Percentiles rank a stretch among this genome's conserved stretches.
Conservation (phyloP, 2,329 filamentous ascomycete species). For the Corynespora cassiicola region DNA sequence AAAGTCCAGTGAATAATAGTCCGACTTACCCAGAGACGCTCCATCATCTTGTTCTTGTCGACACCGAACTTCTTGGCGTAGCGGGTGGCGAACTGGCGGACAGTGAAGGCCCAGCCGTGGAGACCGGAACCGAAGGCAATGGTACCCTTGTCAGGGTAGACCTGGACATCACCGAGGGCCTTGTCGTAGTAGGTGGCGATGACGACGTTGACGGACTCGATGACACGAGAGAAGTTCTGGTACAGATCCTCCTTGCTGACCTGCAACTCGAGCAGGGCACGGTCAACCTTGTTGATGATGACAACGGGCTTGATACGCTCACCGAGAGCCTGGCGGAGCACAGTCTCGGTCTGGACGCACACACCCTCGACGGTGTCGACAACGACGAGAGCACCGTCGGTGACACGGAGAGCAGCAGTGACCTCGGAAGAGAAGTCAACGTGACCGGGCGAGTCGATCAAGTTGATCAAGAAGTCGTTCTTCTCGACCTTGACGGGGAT, state of each 20-base stretch:
- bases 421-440: conserved; percentile 99
- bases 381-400: conserved; percentile 98
- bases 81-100: conserved; percentile 93
- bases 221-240: conserved; percentile 99
- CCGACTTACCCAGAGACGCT: conserved; percentile 89
- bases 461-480: conserved; percentile 99
- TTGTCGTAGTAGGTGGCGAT: conserved; percentile 99
- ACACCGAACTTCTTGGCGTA: conserved; percentile 99
- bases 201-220: conserved; percentile 99
- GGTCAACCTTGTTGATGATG: conserved; percentile 99
- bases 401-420: conserved; percentile 99
- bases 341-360: conserved; percentile 99
- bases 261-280: conserved; percentile 98
- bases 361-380: conserved; percentile 99
- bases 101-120: conserved; percentile 99
- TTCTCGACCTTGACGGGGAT: conserved; percentile 88
- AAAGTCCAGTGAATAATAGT: background rate
- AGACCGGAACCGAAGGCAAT: conserved; percentile 99
- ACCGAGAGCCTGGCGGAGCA: conserved; percentile 97
- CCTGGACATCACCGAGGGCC: conserved; percentile 94
- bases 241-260: conserved; percentile 98
- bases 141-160: conserved; percentile 97
- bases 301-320: conserved; percentile 99
- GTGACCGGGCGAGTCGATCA: conserved; percentile 99
- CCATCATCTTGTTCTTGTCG: conserved; percentile 99